These are phyloP conservation scores for Claviceps monticola DNA, from an alignment of 2,329 filamentous ascomycete species.

Conservation along the genomic window DNA sequence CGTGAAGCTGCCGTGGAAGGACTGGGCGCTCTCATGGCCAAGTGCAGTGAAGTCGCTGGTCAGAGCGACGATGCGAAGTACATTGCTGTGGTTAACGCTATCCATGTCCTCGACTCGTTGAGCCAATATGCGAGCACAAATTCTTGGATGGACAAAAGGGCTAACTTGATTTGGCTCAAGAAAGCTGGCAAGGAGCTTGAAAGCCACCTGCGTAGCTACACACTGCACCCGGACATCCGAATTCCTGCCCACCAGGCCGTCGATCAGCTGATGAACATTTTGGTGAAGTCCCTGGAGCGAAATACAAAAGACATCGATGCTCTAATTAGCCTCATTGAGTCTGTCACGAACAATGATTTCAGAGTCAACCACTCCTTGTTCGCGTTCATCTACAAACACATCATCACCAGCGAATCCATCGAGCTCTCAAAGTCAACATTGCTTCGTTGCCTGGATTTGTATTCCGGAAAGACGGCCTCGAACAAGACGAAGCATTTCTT, in stretches of 20 bases:
- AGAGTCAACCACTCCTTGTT: slow-evolving; percentile 63
- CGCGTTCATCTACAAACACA: slow-evolving; percentile 68
- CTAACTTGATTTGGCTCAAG: slow-evolving; percentile 46
- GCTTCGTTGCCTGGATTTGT: slow-evolving; percentile 75
- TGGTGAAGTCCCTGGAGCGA: slow-evolving; percentile 65
- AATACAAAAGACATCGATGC: slow-evolving; percentile 67
- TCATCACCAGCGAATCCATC: slow-evolving; percentile 72
- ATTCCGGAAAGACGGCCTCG: slow-evolving; percentile 61
- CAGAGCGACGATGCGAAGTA: slow-evolving; percentile 57
- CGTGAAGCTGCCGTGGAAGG: slow-evolving; percentile 63
- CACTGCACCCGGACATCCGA: slow-evolving; percentile 56
- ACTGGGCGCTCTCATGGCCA: slow-evolving; percentile 55
- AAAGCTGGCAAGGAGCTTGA: slow-evolving; percentile 67
- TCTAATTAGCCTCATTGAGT: slow-evolving; percentile 72
- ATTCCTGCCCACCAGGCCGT: slow-evolving; percentile 79
- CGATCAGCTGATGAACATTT: slow-evolving; percentile 74
- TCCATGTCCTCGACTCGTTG: slow-evolving; percentile 73
- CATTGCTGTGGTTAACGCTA: slow-evolving; percentile 66
- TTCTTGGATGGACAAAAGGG: slow-evolving; percentile 58
- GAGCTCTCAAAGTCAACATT: slow-evolving; percentile 77
- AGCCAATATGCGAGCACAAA: slow-evolving; percentile 50
- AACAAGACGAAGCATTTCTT: slow-evolving; percentile 91
- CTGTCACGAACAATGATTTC: slow-evolving; percentile 70
- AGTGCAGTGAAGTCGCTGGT: slow-evolving; percentile 47
- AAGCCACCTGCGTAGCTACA: slow-evolving; percentile 54